These are phyloP conservation scores for Fraxinus sp. DNA, from an alignment of 305 asterid species.

Conservation along the genomic window DNA sequence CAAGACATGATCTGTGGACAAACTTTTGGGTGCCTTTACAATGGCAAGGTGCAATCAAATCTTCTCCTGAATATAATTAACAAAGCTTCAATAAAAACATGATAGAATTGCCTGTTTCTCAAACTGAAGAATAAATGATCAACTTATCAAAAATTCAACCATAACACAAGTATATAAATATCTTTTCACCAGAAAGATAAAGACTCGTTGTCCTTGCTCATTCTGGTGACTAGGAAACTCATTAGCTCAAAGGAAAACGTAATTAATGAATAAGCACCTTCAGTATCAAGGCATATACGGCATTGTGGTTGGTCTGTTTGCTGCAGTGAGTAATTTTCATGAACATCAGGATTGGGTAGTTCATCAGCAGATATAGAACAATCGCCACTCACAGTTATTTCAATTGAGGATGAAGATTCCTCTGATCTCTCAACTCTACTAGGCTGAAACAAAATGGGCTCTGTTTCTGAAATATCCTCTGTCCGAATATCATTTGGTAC, in stretches of 20 bases:
- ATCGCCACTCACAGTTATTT: slow-evolving; percentile 66
- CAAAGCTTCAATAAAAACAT: slow-evolving; percentile 23
- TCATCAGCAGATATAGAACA: slow-evolving; percentile 44
- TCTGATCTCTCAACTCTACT: slow-evolving; percentile 41
- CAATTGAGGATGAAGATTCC: slow-evolving; percentile 62
- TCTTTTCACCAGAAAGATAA: slow-evolving; percentile 1
- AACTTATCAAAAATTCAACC: slow-evolving; percentile 1
- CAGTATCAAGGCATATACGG: slow-evolving; percentile 94
- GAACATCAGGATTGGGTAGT: slow-evolving; percentile 43
- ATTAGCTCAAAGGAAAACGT: background rate
- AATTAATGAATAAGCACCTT: slow-evolving; percentile 51
- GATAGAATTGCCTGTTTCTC: background rate
- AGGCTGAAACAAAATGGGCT: slow-evolving; percentile 73
- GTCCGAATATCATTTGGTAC: slow-evolving; percentile 61
- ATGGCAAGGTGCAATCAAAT: slow-evolving; percentile 96
- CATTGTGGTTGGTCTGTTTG: slow-evolving; percentile 79
- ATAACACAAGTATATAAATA: background rate
- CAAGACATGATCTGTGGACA: slow-evolving; percentile 96
- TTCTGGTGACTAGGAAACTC: slow-evolving; percentile 11
- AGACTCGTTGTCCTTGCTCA: background rate
- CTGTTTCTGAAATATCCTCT: slow-evolving; percentile 78
- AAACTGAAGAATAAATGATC: background rate
- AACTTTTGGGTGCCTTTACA: slow-evolving; percentile 98
- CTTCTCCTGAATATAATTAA: slow-evolving; percentile 67
- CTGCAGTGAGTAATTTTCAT: slow-evolving; percentile 54